Conservation (phyloP, 768 basidiomycete species). For the Clavaria fumosa region DNA sequence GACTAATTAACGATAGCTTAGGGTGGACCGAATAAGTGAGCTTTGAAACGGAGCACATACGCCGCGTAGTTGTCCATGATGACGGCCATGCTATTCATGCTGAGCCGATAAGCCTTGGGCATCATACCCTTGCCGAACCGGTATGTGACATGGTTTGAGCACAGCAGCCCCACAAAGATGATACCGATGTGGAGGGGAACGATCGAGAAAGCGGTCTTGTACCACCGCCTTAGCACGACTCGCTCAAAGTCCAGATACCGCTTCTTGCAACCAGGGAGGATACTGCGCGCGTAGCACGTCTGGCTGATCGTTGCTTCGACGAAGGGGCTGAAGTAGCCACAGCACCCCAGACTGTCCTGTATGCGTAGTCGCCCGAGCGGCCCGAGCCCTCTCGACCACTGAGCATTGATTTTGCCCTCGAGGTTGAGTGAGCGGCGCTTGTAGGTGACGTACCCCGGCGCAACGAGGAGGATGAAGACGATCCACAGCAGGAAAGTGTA, state of each 20-base stretch:
- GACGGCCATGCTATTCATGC: conserved; percentile 57
- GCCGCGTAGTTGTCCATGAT: conserved; percentile 78
- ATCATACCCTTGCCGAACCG: conserved; percentile 82
- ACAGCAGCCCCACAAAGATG: conserved; percentile 50
- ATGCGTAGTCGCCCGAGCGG: conserved; percentile 45
- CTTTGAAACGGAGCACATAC: conserved; percentile 32
- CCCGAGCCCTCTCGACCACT: conserved; percentile 56
- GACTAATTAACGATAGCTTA: conserved; percentile 5
- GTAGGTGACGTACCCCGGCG: conserved; percentile 69
- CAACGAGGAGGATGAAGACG: conserved; percentile 51
- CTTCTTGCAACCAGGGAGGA: conserved; percentile 61
- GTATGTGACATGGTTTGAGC: conserved; percentile 75
- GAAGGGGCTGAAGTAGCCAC: conserved; percentile 69
- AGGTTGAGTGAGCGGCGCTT: conserved; percentile 62
- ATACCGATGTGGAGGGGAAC: conserved; percentile 53
- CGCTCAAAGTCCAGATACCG: conserved; percentile 45
- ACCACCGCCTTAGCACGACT: conserved; percentile 44
- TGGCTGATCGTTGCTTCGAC: conserved; percentile 63
- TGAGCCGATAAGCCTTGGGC: conserved; percentile 69
- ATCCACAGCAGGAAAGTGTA: conserved; percentile 71
- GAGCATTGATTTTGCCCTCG: conserved; percentile 64
- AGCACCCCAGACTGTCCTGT: conserved; percentile 64
- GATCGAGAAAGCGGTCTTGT: conserved; percentile 43
- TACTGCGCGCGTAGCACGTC: conserved; percentile 58
- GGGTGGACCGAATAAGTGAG: neutral